Conservation (phyloP, 202 grass and related monocot genomes). For the Setaria italica region DNA sequence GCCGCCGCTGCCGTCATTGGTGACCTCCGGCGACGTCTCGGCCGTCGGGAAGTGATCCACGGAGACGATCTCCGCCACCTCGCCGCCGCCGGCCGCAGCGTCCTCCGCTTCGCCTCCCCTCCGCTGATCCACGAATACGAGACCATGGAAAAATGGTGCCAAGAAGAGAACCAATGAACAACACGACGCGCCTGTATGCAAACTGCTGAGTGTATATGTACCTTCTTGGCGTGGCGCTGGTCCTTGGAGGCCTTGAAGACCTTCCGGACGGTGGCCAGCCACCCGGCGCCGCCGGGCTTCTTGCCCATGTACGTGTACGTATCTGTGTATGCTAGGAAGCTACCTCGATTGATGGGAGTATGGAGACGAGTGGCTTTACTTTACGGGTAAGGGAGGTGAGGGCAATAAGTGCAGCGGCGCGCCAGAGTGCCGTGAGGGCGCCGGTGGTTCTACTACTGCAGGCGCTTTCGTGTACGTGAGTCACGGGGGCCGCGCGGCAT, state of each 20-base stretch:
- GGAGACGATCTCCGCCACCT: slow-evolving; percentile 66
- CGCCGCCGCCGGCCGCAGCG: slow-evolving; percentile 22
- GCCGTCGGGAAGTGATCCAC: slow-evolving; percentile 71
- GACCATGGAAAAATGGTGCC: no score
- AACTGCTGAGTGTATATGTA: no score
- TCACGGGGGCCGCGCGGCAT: slow-evolving; percentile 37
- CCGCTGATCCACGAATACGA: slow-evolving; percentile 1
- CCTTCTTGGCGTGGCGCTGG: slow-evolving; percentile 43
- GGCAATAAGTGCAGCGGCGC: slow-evolving; percentile 41
- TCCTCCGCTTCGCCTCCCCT: slow-evolving; percentile 33
- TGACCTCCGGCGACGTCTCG: slow-evolving; percentile 81
- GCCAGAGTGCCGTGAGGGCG: slow-evolving; percentile 50
- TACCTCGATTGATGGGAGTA: not conserved
- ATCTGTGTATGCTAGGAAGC: not conserved
- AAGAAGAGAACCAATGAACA: not conserved
- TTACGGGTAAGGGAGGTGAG: not conserved
- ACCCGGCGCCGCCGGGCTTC: slow-evolving; percentile 60
- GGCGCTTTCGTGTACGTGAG: slow-evolving; percentile 9
- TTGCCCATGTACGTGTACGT: slow-evolving; percentile 31
- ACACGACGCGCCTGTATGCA: no score
- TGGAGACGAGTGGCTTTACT: not conserved
- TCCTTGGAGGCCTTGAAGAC: slow-evolving; percentile 77
- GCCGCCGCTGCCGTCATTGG: slow-evolving; percentile 50
- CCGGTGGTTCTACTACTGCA: slow-evolving; percentile 39
- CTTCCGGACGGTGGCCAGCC: slow-evolving; percentile 80